phyloP scores from a whole-genome alignment of 1,284 basidiomycete species.

The Inonotus obliquus region DNA sequence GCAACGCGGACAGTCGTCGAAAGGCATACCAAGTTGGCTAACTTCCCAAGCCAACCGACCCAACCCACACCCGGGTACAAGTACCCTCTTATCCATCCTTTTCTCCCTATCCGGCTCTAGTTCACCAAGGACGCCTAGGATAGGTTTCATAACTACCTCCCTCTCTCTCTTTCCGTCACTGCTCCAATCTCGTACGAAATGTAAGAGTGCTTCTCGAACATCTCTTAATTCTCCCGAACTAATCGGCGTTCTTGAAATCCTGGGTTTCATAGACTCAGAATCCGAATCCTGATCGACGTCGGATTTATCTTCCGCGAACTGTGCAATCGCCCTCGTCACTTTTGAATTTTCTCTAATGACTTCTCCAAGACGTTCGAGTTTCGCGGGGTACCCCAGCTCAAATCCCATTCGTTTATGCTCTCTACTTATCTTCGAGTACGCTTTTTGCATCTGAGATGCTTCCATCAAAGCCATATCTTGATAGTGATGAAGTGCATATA shows the following conservation, averaged over 20 bases:
- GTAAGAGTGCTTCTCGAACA: slow-evolving; percentile 55
- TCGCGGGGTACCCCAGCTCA: slow-evolving; percentile 48
- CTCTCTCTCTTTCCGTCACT: slow-evolving; percentile 48
- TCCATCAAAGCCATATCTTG: slow-evolving; percentile 32
- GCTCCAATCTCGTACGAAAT: slow-evolving; percentile 67
- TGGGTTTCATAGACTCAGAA: not conserved
- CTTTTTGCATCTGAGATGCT: slow-evolving; percentile 31
- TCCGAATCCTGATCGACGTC: slow-evolving; percentile 7
- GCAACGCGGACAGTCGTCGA: not conserved
- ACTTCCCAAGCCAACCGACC: slow-evolving; percentile 65
- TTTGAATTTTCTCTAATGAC: slow-evolving; percentile 41
- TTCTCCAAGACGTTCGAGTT: slow-evolving; percentile 42
- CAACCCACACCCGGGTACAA: slow-evolving; percentile 61
- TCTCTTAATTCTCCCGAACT: slow-evolving; percentile 37
- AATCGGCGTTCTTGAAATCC: too few species aligned
- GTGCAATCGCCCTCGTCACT: slow-evolving; percentile 43
- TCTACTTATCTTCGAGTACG: slow-evolving; percentile 36
- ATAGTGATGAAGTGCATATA: slow-evolving; percentile 5
- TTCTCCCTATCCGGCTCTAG: slow-evolving; percentile 19
- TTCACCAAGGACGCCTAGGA: slow-evolving; percentile 42
- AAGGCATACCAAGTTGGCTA: slow-evolving; percentile 44
- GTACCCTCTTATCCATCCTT: slow-evolving; percentile 37
- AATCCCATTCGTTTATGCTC: slow-evolving; percentile 44
- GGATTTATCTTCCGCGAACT: slow-evolving; percentile 31
- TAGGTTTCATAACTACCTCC: slow-evolving; percentile 46